These are phyloP conservation scores for Chrysosporium keratinophilum DNA, from an alignment of 2,329 filamentous ascomycete genomes.

Conservation along the genomic window DNA sequence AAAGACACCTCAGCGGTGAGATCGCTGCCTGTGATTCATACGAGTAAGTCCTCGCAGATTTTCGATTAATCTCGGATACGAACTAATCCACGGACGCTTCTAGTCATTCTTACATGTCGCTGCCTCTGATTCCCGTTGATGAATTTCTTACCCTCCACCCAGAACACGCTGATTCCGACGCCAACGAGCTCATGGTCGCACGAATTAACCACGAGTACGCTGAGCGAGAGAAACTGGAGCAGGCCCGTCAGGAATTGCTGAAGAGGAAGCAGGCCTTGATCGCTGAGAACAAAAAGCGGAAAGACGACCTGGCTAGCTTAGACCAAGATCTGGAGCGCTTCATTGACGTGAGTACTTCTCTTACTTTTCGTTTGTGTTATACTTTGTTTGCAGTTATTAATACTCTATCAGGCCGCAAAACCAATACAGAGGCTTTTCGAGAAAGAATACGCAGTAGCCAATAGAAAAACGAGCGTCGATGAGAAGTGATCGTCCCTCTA, in stretches of 20 bases:
- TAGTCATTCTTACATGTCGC: constrained; percentile 68
- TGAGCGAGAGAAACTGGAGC: constrained; percentile 75
- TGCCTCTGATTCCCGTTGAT: constrained; percentile 73
- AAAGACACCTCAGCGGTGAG: constrained; percentile 79
- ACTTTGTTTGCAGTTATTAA: constrained; percentile 18
- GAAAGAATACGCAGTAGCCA: constrained; percentile 46
- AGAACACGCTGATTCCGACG: constrained; percentile 59
- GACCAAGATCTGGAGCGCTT: constrained; percentile 91
- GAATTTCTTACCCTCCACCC: constrained; percentile 70
- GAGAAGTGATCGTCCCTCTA: constrained; percentile 1
- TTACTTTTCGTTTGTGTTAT: not conserved
- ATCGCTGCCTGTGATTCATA: constrained; percentile 85
- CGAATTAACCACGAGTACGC: constrained; percentile 83
- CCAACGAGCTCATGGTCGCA: constrained; percentile 76
- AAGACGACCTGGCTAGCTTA: constrained; percentile 81
- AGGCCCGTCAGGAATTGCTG: constrained; percentile 65
- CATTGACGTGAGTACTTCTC: constrained; percentile 57
- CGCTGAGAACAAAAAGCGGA: constrained; percentile 77
- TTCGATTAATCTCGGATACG: not conserved
- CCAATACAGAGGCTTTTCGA: constrained; percentile 80
- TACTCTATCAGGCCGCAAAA: constrained; percentile 59
- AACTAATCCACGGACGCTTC: constrained; percentile 7
- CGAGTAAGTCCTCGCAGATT: constrained; percentile 52
- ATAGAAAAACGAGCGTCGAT: constrained; percentile 7
- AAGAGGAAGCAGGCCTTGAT: constrained; percentile 61